These are phyloP conservation scores for Knufia petricola DNA, from an alignment of 2,329 filamentous ascomycete genomes.

Conservation along the genomic window DNA sequence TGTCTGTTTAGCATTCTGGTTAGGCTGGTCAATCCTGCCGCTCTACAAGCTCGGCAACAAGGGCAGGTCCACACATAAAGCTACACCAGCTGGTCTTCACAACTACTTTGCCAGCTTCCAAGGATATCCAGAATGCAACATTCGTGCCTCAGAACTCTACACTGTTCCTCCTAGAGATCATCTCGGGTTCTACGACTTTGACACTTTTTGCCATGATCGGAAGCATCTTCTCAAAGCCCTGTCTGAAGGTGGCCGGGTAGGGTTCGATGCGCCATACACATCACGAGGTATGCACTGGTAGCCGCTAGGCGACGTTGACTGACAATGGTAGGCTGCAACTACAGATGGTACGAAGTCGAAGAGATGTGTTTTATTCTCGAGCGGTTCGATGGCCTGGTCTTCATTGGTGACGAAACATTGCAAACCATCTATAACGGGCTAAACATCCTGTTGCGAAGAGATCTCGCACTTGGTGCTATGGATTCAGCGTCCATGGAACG, in stretches of 20 bases:
- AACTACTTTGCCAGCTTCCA: conserved; percentile 30
- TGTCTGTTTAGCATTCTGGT: conserved; percentile 9
- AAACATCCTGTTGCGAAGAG: conserved; percentile 36
- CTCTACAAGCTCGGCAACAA: conserved; percentile 10
- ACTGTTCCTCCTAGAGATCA: conserved; percentile 20
- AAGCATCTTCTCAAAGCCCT: conserved; percentile 32
- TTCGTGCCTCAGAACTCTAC: conserved; percentile 30
- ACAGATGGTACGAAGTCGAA: conserved; percentile 33
- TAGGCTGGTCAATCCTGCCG: conserved; percentile 14
- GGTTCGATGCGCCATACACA: conserved; percentile 33
- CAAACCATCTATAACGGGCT: conserved; percentile 36
- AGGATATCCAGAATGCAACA: conserved; percentile 30
- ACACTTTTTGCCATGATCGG: conserved; percentile 28
- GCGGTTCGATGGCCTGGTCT: conserved; percentile 34
- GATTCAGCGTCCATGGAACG: conserved; percentile 32
- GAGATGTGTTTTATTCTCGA: conserved; percentile 39
- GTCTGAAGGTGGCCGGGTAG: conserved; percentile 33
- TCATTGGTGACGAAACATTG: conserved; percentile 34
- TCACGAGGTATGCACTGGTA: conserved; percentile 26
- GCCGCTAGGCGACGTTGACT: background rate
- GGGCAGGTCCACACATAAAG: conserved; percentile 5
- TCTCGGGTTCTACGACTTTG: conserved; percentile 14
- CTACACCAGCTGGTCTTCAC: conserved; percentile 3
- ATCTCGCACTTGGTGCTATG: conserved; percentile 32
- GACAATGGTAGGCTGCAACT: conserved; percentile 29